Evolutionary conservation across 495 filamentous ascomycete species (phyloP).

Genomic region (Hypomontagnella monticulosa): DNA sequence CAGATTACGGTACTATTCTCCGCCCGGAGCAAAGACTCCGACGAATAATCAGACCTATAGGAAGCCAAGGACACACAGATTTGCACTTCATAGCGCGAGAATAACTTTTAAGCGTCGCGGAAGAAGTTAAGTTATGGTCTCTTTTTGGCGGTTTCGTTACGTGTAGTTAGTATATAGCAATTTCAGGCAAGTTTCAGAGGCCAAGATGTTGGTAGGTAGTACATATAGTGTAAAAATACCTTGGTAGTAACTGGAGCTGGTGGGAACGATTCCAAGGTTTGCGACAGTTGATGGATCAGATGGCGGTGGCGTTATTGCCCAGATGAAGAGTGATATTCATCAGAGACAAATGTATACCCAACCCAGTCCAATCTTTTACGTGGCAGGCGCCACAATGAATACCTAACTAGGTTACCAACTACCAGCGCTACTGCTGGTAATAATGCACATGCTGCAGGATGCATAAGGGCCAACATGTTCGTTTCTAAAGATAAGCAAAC

Average conservation of each 20-base stretch:
- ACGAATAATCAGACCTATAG: not conserved
- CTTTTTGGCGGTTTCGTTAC: not conserved
- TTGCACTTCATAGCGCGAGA: not conserved
- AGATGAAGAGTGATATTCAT: constrained; percentile 18
- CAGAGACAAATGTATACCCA: constrained; percentile 13
- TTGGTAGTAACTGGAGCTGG: not conserved
- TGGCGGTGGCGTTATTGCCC: constrained; percentile 28
- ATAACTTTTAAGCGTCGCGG: not conserved
- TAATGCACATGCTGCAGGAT: constrained; percentile 28
- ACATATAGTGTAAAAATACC: not conserved
- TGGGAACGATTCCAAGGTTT: constrained; percentile 8
- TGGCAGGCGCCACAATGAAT: constrained; percentile 14
- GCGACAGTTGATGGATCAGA: not conserved
- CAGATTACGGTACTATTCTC: constrained; percentile 16
- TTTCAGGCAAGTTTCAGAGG: not conserved
- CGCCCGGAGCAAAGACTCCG: constrained; percentile 36
- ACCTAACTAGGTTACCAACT: constrained; percentile 28
- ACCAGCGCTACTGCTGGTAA: constrained; percentile 36
- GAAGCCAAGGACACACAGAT: not conserved
- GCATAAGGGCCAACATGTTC: constrained; percentile 31
- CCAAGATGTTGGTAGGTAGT: not conserved
- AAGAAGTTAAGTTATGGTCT: constrained; percentile 6
- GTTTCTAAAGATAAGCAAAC: constrained; percentile 30
- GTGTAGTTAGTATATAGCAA: not conserved
- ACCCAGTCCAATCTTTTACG: constrained; percentile 28